A percentile compares a stretch with the other conserved stretches of the same genome.
phyloP scores from a whole-genome alignment of 1,139 yeast species.

The Pneumocystis canis region DNA sequence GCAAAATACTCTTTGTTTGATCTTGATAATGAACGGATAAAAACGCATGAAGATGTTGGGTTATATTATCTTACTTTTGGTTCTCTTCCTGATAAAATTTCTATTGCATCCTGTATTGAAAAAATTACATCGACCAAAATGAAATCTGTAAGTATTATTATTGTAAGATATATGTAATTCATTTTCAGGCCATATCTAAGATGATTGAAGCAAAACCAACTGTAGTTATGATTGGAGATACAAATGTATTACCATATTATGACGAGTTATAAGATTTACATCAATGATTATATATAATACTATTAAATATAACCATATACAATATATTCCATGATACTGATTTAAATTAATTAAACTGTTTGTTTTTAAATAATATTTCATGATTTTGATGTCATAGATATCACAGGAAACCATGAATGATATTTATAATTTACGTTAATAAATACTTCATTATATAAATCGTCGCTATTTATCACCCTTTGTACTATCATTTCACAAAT shows the following conservation, averaged over 20 bases:
- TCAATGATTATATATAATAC: not conserved
- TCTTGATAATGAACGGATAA: conserved; percentile 29
- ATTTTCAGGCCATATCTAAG: conserved; percentile 30
- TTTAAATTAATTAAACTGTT: not conserved
- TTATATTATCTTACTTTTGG: conserved; percentile 22
- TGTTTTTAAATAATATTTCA: not conserved
- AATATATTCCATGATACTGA: not conserved
- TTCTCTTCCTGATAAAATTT: conserved; percentile 13
- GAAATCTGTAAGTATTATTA: conserved; percentile 20
- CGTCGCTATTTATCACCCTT: not conserved
- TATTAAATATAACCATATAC: not conserved
- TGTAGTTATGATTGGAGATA: conserved; percentile 85
- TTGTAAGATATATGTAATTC: not conserved
- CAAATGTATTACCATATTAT: conserved; percentile 72
- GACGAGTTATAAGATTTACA: conserved; percentile 44
- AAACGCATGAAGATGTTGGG: conserved; percentile 17
- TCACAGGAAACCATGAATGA: not conserved
- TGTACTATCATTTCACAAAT: not conserved
- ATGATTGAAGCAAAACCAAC: conserved; percentile 52
- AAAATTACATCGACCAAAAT: conserved; percentile 33
- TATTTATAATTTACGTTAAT: not conserved
- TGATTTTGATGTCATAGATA: not conserved
- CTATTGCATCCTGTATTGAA: conserved; percentile 22
- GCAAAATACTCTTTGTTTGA: conserved; percentile 27
- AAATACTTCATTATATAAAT: not conserved